Conservation (phyloP, 2,329 filamentous ascomycete species). For the Venturia oleaginea region DNA sequence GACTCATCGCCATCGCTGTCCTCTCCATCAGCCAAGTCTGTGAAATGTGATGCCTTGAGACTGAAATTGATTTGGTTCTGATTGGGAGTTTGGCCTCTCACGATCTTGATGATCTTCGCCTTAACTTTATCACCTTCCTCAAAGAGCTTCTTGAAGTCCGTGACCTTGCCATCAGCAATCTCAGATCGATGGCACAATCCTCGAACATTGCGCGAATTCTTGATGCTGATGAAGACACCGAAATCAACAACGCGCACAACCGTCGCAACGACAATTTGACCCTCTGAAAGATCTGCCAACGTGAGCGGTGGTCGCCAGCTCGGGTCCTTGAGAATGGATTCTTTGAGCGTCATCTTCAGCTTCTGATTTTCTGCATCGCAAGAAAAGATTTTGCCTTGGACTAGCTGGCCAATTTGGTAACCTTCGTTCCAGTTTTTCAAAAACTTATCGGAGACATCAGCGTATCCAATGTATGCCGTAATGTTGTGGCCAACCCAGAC, state of each 20-base stretch:
- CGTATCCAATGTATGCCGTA: constrained; percentile 73
- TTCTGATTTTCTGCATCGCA: constrained; percentile 61
- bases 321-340: constrained; percentile 64
- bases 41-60: constrained; percentile 86
- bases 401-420: constrained; percentile 81
- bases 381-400: constrained; percentile 73
- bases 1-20: constrained; percentile 34
- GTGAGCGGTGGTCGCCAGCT: constrained; percentile 65
- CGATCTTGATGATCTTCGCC: constrained; percentile 73
- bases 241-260: constrained; percentile 91
- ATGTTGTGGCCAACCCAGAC: constrained; percentile 73
- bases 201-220: constrained; percentile 79
- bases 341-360: constrained; percentile 78
- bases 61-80: constrained; percentile 80
- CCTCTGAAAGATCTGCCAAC: constrained; percentile 67
- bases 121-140: constrained; percentile 89
- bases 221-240: constrained; percentile 86
- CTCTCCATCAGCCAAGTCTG: constrained; percentile 46
- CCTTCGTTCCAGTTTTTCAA: constrained; percentile 92
- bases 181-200: constrained; percentile 88
- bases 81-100: constrained; percentile 38
- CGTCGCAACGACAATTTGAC: constrained; percentile 79
- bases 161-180: constrained; percentile 74
- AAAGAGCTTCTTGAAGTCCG: constrained; percentile 83
- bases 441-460: constrained; percentile 81